Percentiles rank a stretch among this genome's conserved stretches.
These are phyloP conservation scores for Croton laevigatus DNA, from an alignment of 441 rosid genomes.

Conservation along the genomic window DNA sequence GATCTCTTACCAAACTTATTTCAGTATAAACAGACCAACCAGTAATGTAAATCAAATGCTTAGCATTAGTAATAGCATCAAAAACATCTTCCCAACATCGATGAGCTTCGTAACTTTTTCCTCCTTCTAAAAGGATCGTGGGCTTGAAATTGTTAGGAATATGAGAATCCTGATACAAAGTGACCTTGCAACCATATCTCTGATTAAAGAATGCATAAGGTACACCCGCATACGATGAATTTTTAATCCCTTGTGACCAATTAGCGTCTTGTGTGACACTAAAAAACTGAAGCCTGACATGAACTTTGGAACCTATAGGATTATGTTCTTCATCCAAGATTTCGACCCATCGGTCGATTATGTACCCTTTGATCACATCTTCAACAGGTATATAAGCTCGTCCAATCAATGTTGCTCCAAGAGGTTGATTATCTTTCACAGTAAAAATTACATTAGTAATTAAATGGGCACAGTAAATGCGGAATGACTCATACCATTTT, in stretches of 20 bases:
- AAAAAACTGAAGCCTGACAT: conserved; percentile 65
- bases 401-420: conserved; percentile 85
- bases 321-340: conserved; percentile 56
- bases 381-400: conserved; percentile 83
- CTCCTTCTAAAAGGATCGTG: conserved; percentile 49
- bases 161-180: conserved; percentile 93
- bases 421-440: conserved; percentile 67
- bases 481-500: conserved; percentile 81
- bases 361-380: conserved; percentile 55
- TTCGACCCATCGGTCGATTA: conserved; percentile 70
- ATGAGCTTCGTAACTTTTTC: conserved; percentile 63
- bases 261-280: conserved; percentile 50
- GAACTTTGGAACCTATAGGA: conserved; percentile 71
- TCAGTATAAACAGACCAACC: conserved; percentile 34
- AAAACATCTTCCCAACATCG: conserved; percentile 79
- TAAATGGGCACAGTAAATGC: conserved; percentile 79
- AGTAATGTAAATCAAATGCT: conserved; percentile 35
- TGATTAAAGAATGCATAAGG: conserved; percentile 76
- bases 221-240: conserved; percentile 63
- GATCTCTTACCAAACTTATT: conserved; percentile 31
- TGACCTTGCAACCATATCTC: conserved; percentile 74
- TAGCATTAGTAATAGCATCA: conserved; percentile 31
- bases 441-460: conserved; percentile 75
- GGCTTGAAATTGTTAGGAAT: conserved; percentile 69
- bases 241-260: conserved; percentile 61